These are phyloP conservation scores for Suillus discolor DNA, from an alignment of 768 basidiomycete species.

Conservation along the genomic window DNA sequence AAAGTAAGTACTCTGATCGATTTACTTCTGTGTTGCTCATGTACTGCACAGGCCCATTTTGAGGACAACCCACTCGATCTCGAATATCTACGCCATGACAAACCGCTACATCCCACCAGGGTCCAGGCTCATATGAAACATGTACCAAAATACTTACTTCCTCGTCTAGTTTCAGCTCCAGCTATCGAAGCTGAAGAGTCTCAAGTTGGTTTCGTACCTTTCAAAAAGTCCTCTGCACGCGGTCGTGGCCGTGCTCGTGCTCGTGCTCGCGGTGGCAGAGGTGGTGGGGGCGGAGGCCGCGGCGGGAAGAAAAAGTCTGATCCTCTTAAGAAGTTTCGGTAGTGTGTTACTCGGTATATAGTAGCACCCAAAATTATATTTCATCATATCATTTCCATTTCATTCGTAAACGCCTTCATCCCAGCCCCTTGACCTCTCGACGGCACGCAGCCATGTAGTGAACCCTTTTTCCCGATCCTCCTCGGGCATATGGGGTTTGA, in stretches of 20 bases:
- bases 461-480: slow-evolving; percentile 65
- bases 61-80: slow-evolving; percentile 95
- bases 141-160: slow-evolving; percentile 90
- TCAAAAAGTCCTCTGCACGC: slow-evolving; percentile 55
- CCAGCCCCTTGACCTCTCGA: slow-evolving; percentile 85
- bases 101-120: slow-evolving; percentile 87
- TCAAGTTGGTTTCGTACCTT: slow-evolving; percentile 67
- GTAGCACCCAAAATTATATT: not conserved
- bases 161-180: slow-evolving; percentile 58
- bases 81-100: slow-evolving; percentile 92
- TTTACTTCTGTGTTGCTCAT: slow-evolving; percentile 5
- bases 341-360: not conserved
- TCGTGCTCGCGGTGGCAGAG: slow-evolving; percentile 38
- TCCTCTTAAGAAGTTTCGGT: slow-evolving; percentile 77
- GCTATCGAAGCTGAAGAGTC: slow-evolving; percentile 45
- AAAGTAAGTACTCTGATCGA: slow-evolving; percentile 58
- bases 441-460: slow-evolving; percentile 86
- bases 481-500: slow-evolving; percentile 58
- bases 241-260: slow-evolving; percentile 61
- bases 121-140: slow-evolving; percentile 96
- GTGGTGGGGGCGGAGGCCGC: slow-evolving; percentile 37
- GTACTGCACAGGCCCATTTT: slow-evolving; percentile 78
- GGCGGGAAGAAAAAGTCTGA: slow-evolving; percentile 81
- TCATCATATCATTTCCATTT: slow-evolving; percentile 7
- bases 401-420: slow-evolving; percentile 50